phyloP scores from a whole-genome alignment of 345 rosid genomes.

The Eutrema yunnanense region DNA sequence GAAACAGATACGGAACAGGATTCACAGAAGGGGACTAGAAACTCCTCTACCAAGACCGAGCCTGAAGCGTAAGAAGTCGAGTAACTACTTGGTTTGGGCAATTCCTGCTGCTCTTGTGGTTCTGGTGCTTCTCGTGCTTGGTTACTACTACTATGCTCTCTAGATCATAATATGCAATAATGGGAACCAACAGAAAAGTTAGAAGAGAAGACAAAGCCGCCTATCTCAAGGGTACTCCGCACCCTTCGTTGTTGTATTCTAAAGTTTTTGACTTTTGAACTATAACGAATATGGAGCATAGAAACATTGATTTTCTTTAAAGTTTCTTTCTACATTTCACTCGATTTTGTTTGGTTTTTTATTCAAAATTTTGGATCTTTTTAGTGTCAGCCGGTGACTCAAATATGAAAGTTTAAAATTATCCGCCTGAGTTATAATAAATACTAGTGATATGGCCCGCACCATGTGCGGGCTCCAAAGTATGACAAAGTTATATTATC shows the following conservation, averaged over 20 bases:
- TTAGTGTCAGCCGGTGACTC: background rate
- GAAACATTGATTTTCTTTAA: background rate
- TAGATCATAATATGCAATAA: background rate
- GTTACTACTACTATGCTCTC: constrained; percentile 36
- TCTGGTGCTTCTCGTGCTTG: constrained; percentile 32
- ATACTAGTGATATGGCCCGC: too few relatives aligned
- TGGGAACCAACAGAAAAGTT: background rate
- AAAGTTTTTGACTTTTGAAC: background rate
- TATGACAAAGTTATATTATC: too few relatives aligned
- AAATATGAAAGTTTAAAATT: background rate
- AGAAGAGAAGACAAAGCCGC: background rate
- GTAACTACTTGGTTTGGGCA: constrained; percentile 52
- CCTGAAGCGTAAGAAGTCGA: constrained; percentile 51
- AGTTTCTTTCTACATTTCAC: background rate
- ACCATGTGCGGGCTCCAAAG: too few relatives aligned
- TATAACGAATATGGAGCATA: background rate
- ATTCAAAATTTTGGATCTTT: background rate
- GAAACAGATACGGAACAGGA: constrained; percentile 29
- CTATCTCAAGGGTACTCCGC: background rate
- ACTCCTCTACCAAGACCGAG: constrained; percentile 49
- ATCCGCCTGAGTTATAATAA: background rate
- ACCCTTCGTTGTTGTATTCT: background rate
- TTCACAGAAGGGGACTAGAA: constrained; percentile 39
- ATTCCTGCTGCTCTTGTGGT: constrained; percentile 42
- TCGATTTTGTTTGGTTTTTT: background rate